phyloP scores from a whole-genome alignment of 2,329 filamentous ascomycete species.

The Botrytis paeoniae region DNA sequence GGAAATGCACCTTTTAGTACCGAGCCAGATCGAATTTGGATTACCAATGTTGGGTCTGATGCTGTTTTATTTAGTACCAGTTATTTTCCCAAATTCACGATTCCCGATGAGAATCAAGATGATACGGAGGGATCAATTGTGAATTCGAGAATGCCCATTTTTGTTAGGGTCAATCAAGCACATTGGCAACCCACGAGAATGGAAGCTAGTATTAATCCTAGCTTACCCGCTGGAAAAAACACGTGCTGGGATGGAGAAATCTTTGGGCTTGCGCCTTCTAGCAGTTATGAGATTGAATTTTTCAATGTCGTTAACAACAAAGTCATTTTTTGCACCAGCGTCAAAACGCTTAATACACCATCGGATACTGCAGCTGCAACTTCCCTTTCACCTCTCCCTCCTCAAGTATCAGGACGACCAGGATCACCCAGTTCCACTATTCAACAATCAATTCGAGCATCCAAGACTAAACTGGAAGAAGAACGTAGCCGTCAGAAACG shows the following conservation, averaged over 20 bases:
- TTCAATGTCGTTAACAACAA: conserved; percentile 63
- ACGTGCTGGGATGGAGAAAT: conserved; percentile 68
- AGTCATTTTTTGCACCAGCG: conserved; percentile 68
- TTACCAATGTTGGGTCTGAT: conserved; percentile 74
- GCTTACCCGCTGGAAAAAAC: conserved; percentile 41
- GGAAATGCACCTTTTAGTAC: conserved; percentile 71
- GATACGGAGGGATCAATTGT: conserved; percentile 45
- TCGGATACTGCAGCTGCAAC: conserved; percentile 35
- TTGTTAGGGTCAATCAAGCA: conserved; percentile 73
- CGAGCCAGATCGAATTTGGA: conserved; percentile 73
- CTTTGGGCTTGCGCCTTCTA: conserved; percentile 66
- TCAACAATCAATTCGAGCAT: conserved; percentile 70
- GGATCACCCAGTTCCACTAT: conserved; percentile 76
- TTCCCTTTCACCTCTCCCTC: conserved; percentile 38
- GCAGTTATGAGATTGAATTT: conserved; percentile 77
- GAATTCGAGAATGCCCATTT: conserved; percentile 72
- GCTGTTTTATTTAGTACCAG: conserved; percentile 75
- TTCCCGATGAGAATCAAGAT: conserved; percentile 37
- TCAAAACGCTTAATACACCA: conserved; percentile 43
- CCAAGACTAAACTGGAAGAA: conserved; percentile 67
- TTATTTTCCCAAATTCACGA: conserved; percentile 50
- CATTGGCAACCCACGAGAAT: conserved; percentile 78
- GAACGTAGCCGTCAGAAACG: conserved; percentile 67
- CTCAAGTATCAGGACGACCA: conserved; percentile 63
- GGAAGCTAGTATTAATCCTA: conserved; percentile 46